Evolutionary conservation across 306 rosid species (phyloP), one percentile per base, ranked within the genome.

Genomic region (Cucurbita ficifolia): DNA sequence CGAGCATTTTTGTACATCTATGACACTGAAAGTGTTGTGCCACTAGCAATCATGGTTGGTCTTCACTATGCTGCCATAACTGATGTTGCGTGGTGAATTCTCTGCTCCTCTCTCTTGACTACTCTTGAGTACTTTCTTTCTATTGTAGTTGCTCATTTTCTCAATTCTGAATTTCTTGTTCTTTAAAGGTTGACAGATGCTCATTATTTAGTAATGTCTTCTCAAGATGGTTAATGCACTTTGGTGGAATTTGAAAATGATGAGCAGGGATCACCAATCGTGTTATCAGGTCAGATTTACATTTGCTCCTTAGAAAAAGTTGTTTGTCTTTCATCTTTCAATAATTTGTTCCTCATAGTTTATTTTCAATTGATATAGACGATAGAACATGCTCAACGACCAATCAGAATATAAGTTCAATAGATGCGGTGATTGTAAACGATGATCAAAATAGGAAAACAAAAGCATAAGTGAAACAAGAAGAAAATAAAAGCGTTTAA

Each of bases 61-160:
- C 92, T 94, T 79, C 99, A 94, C 82, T 94, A 91, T 77, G 92
- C 97, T n/a, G 78, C 99, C 76, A 82, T 91, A 81, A 91, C 99
- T 38, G 97, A 94, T 80, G 81, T 91, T 42, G 77, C 97, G 56
- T 94, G 99, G 99, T 94, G 86, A 82, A 63, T 38, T 80, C 29
- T 70, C 13, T 7, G 79, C 76, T 76, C 29, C 40, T 12, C 1
- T 38, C 24, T 59, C 68, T 29, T 56, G 69, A 53, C 62, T 78
- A 36, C 50, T 40, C 50, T 40, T 38, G 5, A 4, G 0, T 6
- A 38, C 74, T 80, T 62, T 36, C 39, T 61, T 75, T 17, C 16
- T 51, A 40, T 75, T 36, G 40, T 45, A 81, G 52, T 60, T 42
- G 17, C 36, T 19, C 10, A 43, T 67, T 70, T 72, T 10, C 73